These are phyloP conservation scores for Lactarius sp. DNA, from an alignment of 768 basidiomycete species.

Conservation along the genomic window DNA sequence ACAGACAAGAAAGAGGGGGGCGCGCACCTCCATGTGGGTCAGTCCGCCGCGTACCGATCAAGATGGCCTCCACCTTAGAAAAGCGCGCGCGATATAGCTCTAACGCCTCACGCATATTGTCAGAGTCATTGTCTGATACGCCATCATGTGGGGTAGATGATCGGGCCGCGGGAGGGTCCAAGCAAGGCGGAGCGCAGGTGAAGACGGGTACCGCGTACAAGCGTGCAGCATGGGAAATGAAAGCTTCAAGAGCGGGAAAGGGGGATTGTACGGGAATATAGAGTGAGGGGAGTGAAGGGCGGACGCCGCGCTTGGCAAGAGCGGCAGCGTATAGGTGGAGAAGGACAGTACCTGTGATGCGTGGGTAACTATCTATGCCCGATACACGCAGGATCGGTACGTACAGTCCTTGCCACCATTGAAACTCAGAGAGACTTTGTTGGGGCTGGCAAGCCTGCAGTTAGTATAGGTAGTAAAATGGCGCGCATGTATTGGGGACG, in stretches of 20 bases:
- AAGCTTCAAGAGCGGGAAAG: slow-evolving; percentile 76
- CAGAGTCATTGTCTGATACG: slow-evolving; percentile 44
- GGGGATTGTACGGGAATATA: slow-evolving; percentile 91
- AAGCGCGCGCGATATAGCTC: slow-evolving; percentile 62
- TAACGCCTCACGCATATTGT: slow-evolving; percentile 77
- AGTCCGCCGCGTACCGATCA: slow-evolving; percentile 82
- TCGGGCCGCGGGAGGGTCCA: slow-evolving; percentile 40
- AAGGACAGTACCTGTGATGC: slow-evolving; percentile 81
- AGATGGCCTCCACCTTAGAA: slow-evolving; percentile 68
- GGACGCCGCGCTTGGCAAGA: slow-evolving; percentile 40
- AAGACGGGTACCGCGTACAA: slow-evolving; percentile 76
- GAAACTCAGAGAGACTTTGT: slow-evolving; percentile 82
- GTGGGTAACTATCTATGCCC: background rate
- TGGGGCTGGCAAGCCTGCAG: slow-evolving; percentile 27
- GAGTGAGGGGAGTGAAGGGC: slow-evolving; percentile 49
- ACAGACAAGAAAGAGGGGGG: background rate
- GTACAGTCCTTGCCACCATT: slow-evolving; percentile 98
- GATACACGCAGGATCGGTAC: slow-evolving; percentile 28
- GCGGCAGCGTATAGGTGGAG: slow-evolving; percentile 82
- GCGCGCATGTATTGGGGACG: background rate
- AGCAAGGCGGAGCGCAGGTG: slow-evolving; percentile 39
- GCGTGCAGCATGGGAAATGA: slow-evolving; percentile 60
- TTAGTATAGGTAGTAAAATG: slow-evolving; percentile 11
- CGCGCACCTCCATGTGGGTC: slow-evolving; percentile 92
- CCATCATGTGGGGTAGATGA: slow-evolving; percentile 37